Base-by-base conservation (phyloP, 2,329 filamentous ascomycete species). In the Arthrobotrys musiformis region DNA sequence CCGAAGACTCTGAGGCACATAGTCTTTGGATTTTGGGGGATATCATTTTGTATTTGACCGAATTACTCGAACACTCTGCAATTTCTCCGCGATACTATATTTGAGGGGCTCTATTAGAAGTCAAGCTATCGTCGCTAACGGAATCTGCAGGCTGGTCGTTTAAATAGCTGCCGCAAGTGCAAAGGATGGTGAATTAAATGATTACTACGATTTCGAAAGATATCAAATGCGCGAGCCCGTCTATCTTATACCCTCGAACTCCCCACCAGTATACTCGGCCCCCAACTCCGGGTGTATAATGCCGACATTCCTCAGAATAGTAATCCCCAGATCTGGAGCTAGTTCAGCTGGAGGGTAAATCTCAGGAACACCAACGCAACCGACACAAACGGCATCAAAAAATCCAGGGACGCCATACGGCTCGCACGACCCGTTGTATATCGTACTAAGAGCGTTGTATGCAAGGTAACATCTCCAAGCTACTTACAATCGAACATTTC, bases 11-110 rank as follows among this genome's bases (percentile, higher is more conserved):
- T 4, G 48, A 48, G 15, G 54, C 46, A 37, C 70, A 76, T 15
- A 69, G 37, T n/a, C 48, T 35, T 37, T 60, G 44, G 15, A 76
- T 26, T 13, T 50, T 48, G 15, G 68, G 56, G 15, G 70, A 52
- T 46, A 76, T 60, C 70, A 76, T 76, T 33, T 33, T 33, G 30
- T 5, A 33, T 9, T 33, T 33, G 30, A 33, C 30, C 30, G 9
- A 33, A n/a, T n/a, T n/a, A n/a, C n/a, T n/a, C n/a, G n/a, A n/a
- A n/a, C n/a, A n/a, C n/a, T n/a, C n/a, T n/a, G n/a, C n/a, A n/a
- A n/a, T n/a, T n/a, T n/a, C n/a, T n/a, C n/a, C n/a, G n/a, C n/a
- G n/a, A n/a, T n/a, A n/a, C n/a, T n/a, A n/a, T n/a, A n/a, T n/a
- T n/a, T n/a, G n/a, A n/a, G n/a, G n/a, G n/a, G n/a, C n/a, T n/a